A percentile compares a stretch with the other conserved stretches of the same genome.
These are phyloP conservation scores for Populus davidiana DNA, from an alignment of 345 rosid species.

Conservation along the genomic window DNA sequence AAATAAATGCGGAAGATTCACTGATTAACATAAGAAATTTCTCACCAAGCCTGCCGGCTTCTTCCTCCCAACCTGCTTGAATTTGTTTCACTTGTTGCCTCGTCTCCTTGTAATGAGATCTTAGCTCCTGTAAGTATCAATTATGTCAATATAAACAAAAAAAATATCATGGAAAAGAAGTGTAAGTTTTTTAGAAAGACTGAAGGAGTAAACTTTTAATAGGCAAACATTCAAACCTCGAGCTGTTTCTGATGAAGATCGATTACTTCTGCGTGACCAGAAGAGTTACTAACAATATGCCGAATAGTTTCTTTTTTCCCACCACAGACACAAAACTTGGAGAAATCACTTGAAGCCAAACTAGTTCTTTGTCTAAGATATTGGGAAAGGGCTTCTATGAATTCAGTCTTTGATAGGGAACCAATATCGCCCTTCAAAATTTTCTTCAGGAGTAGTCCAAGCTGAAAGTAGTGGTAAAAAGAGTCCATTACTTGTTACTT, in stretches of 20 bases:
- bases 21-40: neutral
- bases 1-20: neutral
- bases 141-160: neutral
- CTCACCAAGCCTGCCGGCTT: conserved; percentile 61
- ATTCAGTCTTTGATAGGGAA: conserved; percentile 57
- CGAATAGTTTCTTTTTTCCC: conserved; percentile 45
- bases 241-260: conserved; percentile 60
- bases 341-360: conserved; percentile 61
- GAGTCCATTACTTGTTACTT: neutral
- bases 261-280: conserved; percentile 38
- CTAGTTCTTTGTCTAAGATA: conserved; percentile 63
- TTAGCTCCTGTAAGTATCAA: conserved; percentile 51
- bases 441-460: conserved; percentile 69
- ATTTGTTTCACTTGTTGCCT: conserved; percentile 55
- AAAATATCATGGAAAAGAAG: neutral
- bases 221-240: conserved; percentile 41
- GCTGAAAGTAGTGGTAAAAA: conserved; percentile 30
- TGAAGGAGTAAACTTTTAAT: neutral
- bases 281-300: conserved; percentile 25
- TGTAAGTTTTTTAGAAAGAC: neutral
- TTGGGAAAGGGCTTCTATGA: conserved; percentile 63
- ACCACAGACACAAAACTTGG: conserved; percentile 74
- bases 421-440: conserved; percentile 61
- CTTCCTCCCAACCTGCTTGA: conserved; percentile 68
- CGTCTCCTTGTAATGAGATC: conserved; percentile 41